Conservation (phyloP, 2,329 filamentous ascomycete species). For the Talaromyces pinophilus region DNA sequence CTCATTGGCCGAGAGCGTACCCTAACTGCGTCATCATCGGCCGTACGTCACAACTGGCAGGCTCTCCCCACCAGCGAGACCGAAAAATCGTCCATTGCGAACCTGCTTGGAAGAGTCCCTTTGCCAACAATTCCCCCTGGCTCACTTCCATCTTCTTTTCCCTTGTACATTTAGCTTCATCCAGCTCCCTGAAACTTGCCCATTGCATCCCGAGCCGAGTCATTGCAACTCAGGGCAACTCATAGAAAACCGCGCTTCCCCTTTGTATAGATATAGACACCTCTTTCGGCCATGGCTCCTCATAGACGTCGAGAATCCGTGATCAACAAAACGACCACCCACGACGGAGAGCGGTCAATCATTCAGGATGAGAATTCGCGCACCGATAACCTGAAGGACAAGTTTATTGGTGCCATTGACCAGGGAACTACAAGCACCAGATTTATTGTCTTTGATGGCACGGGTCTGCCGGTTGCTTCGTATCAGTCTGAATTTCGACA, state of each 20-base stretch:
- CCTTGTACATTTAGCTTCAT: conserved; percentile 1
- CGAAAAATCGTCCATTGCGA: conserved; percentile 9
- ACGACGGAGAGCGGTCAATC: conserved; percentile 40
- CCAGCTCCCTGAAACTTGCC: background rate
- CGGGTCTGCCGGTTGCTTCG: conserved; percentile 74
- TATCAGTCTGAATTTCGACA: conserved; percentile 88
- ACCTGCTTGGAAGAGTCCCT: conserved; percentile 9
- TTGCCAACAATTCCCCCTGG: background rate
- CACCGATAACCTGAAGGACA: conserved; percentile 38
- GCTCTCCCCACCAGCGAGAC: background rate
- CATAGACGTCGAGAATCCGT: conserved; percentile 28
- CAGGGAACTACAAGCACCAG: conserved; percentile 87
- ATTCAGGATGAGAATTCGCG: conserved; percentile 37
- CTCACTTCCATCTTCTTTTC: background rate
- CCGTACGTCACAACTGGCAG: conserved; percentile 29
- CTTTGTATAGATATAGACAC: conserved; percentile 13
- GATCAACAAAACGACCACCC: conserved; percentile 33
- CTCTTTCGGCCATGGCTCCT: conserved; percentile 20
- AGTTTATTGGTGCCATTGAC: conserved; percentile 82
- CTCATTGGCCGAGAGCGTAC: conserved; percentile 7
- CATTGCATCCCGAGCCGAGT: background rate
- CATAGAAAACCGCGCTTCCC: background rate
- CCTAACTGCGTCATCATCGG: conserved; percentile 24
- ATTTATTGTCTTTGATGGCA: conserved; percentile 84
- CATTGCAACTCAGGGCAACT: background rate